A percentile compares a stretch with the other conserved stretches of the same genome.
phyloP scores from a whole-genome alignment of 2,329 filamentous ascomycete species.

The Aspergillus sp. region DNA sequence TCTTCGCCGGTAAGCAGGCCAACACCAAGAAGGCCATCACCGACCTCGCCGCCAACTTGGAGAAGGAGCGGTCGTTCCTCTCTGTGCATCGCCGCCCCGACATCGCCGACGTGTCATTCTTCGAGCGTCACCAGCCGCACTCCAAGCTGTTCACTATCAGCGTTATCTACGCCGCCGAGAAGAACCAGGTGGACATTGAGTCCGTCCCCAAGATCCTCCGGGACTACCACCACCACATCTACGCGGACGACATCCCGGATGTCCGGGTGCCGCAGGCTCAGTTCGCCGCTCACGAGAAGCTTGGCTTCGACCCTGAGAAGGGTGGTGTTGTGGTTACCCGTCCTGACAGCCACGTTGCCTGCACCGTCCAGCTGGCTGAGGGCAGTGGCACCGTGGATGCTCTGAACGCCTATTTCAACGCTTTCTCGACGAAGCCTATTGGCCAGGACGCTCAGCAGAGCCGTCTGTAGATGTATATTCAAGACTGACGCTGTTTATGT shows the following conservation, averaged over 20 bases:
- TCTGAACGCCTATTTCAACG: slow-evolving; percentile 76
- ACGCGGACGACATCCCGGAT: slow-evolving; percentile 80
- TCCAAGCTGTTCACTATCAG: slow-evolving; percentile 77
- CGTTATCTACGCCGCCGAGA: slow-evolving; percentile 67
- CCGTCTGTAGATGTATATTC: slow-evolving; percentile 26
- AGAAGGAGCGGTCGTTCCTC: slow-evolving; percentile 70
- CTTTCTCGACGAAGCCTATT: slow-evolving; percentile 62
- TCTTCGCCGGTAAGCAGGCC: slow-evolving; percentile 72
- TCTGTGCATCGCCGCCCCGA: slow-evolving; percentile 62
- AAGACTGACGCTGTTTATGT: neutral
- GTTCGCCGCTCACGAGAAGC: slow-evolving; percentile 79
- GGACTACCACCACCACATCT: slow-evolving; percentile 77
- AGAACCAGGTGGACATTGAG: slow-evolving; percentile 69
- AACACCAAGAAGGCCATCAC: slow-evolving; percentile 61
- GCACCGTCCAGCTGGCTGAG: slow-evolving; percentile 70
- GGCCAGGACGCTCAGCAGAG: slow-evolving; percentile 33
- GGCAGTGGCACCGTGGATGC: slow-evolving; percentile 77
- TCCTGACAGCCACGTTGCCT: slow-evolving; percentile 82
- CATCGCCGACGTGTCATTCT: slow-evolving; percentile 62
- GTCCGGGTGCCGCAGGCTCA: slow-evolving; percentile 64
- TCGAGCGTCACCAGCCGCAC: slow-evolving; percentile 83
- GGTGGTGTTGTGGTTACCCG: slow-evolving; percentile 81
- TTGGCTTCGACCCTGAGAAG: slow-evolving; percentile 70
- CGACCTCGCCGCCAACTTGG: slow-evolving; percentile 67
- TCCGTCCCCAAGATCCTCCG: slow-evolving; percentile 69